phyloP scores from a whole-genome alignment of 179 eudicot species.

The Carnegiea gigantea region DNA sequence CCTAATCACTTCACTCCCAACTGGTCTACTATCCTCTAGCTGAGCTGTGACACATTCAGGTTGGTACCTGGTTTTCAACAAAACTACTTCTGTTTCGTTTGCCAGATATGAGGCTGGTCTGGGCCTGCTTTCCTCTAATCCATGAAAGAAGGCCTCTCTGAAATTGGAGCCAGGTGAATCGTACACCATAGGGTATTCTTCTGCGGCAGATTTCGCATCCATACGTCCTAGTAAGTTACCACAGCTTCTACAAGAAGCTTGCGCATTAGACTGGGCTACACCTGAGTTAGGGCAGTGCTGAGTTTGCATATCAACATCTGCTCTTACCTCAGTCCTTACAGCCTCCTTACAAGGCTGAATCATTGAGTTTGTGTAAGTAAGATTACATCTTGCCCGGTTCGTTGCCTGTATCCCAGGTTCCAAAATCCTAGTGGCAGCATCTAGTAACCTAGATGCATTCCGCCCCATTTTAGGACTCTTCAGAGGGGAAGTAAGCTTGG shows the following conservation, averaged over 20 bases:
- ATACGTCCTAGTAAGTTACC: constrained; percentile 48
- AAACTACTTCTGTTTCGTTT: constrained; percentile 46
- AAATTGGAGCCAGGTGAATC: constrained; percentile 30
- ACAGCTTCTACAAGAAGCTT: constrained; percentile 62
- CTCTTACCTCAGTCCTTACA: constrained; percentile 34
- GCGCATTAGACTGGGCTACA: background rate
- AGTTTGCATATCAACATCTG: constrained; percentile 19
- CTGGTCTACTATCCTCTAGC: constrained; percentile 19
- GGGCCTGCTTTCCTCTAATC: constrained; percentile 32
- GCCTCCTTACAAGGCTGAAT: constrained; percentile 24
- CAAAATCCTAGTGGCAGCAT: constrained; percentile 83
- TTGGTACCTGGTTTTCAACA: constrained; percentile 40
- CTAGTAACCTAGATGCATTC: constrained; percentile 61
- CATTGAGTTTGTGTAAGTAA: constrained; percentile 48
- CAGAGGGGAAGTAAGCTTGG: constrained; percentile 61
- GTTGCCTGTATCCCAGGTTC: constrained; percentile 79
- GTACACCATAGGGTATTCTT: constrained; percentile 30
- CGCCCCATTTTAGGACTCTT: constrained; percentile 71
- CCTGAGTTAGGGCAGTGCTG: background rate
- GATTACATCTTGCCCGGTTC: constrained; percentile 60
- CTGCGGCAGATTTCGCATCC: constrained; percentile 24
- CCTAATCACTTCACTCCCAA: constrained; percentile 19
- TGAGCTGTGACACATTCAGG: constrained; percentile 23
- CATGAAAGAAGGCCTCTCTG: constrained; percentile 35
- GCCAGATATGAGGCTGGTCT: constrained; percentile 31